phyloP scores from a whole-genome alignment of 306 rosid species.

The Lablab purpureus region DNA sequence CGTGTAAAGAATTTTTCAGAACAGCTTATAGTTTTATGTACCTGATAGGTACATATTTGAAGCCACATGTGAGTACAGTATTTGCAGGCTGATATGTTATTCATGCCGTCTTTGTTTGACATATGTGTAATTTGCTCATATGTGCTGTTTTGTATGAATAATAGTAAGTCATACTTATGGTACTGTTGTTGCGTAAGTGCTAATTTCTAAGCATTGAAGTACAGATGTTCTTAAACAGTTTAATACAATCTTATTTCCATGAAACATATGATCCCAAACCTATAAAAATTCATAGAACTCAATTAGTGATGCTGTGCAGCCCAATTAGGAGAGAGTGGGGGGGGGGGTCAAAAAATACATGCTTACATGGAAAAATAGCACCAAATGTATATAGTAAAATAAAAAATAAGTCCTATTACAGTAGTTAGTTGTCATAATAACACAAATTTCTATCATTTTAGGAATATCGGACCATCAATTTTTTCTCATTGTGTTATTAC shows the following conservation, averaged over 20 bases:
- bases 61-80: constrained; percentile 81
- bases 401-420: background rate
- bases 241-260: background rate
- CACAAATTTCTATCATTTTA: background rate
- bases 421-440: background rate
- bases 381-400: background rate
- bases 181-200: background rate
- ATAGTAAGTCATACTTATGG: constrained; percentile 3
- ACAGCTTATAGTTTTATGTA: constrained; percentile 71
- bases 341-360: background rate
- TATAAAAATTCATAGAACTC: background rate
- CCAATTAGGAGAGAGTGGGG: background rate
- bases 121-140: constrained; percentile 21
- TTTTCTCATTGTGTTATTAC: background rate
- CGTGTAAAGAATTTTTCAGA: constrained; percentile 71
- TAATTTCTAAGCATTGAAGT: constrained; percentile 14
- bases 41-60: constrained; percentile 81
- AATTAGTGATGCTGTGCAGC: background rate
- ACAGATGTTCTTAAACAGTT: constrained; percentile 1
- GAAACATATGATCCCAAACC: background rate
- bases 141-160: constrained; percentile 26
- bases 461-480: background rate
- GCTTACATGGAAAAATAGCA: background rate
- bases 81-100: constrained; percentile 4
- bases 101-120: constrained; percentile 15